phyloP scores from a whole-genome alignment of 2,329 filamentous ascomycete species.

The Rhinocladiella mackenziei region DNA sequence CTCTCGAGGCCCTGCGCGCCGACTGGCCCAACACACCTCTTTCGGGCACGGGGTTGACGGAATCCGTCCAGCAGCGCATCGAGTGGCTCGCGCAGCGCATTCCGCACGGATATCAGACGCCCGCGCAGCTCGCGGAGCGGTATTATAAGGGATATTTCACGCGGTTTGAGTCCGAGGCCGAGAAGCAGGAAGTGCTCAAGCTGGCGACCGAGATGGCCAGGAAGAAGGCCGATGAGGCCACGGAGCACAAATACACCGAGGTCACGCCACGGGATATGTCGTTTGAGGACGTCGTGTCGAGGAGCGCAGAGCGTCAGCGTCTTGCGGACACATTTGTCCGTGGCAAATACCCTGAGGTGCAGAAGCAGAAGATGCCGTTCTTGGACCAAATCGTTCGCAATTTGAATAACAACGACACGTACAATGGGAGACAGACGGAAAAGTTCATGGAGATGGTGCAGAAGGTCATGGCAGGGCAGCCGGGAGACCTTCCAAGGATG shows the following conservation, averaged over 20 bases:
- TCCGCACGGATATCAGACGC: constrained; percentile 29
- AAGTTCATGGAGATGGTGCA: constrained; percentile 24
- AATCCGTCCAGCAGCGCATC: constrained; percentile 28
- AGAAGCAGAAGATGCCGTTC: constrained; percentile 27
- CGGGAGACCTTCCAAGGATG: too few relatives aligned
- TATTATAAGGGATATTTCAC: constrained; percentile 27
- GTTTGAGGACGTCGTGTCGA: constrained; percentile 18
- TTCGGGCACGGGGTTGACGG: constrained; percentile 20
- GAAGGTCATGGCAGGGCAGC: constrained; percentile 11
- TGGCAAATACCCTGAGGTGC: constrained; percentile 24
- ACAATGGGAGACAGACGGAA: constrained; percentile 18
- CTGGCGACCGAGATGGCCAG: constrained; percentile 22
- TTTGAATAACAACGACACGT: constrained; percentile 29
- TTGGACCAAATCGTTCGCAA: constrained; percentile 26
- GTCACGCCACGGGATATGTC: constrained; percentile 17
- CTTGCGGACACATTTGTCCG: constrained; percentile 23
- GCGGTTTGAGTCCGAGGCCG: constrained; percentile 26
- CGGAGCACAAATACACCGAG: constrained; percentile 20
- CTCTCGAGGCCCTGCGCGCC: constrained; percentile 20
- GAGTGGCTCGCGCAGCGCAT: constrained; percentile 29
- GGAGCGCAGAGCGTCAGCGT: constrained; percentile 16
- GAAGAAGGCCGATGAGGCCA: constrained; percentile 19
- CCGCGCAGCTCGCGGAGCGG: constrained; percentile 27
- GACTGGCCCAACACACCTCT: constrained; percentile 31
- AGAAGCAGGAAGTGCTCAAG: constrained; percentile 26